phyloP scores from a whole-genome alignment of 2,329 filamentous ascomycete species.

The Bretziella fagacearum region DNA sequence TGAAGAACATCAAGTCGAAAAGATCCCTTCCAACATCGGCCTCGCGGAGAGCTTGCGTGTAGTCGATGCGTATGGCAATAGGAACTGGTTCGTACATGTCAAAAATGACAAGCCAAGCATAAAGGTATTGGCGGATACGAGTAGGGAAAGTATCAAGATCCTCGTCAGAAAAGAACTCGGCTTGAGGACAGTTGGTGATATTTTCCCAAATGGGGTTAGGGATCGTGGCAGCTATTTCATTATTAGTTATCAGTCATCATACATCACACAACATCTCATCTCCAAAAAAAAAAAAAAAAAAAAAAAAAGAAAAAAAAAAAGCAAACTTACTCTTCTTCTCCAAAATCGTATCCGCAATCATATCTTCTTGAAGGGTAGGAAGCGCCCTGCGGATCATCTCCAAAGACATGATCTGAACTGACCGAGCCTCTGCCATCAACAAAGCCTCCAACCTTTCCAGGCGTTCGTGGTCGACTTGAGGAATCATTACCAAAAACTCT shows the following conservation, averaged over 20 bases:
- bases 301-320: no score
- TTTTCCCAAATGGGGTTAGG: not conserved
- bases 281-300: no score
- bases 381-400: conserved; percentile 65
- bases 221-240: not conserved
- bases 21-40: conserved; percentile 51
- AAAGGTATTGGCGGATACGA: conserved; percentile 58
- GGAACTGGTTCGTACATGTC: conserved; percentile 67
- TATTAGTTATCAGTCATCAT: not conserved
- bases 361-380: conserved; percentile 58
- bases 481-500: not conserved
- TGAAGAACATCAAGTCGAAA: conserved; percentile 65
- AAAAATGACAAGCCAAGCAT: conserved; percentile 82
- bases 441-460: not conserved
- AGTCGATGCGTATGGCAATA: conserved; percentile 66
- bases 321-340: conserved; percentile 41
- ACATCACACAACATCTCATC: no score
- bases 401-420: conserved; percentile 68
- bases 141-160: conserved; percentile 52
- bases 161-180: conserved; percentile 43
- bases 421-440: conserved; percentile 44
- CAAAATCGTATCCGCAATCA: conserved; percentile 60
- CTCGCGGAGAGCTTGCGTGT: conserved; percentile 61
- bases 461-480: not conserved
- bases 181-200: not conserved